phyloP scores from a whole-genome alignment of 805 yeast genomes.

The Kodamaea neixiangensis region DNA sequence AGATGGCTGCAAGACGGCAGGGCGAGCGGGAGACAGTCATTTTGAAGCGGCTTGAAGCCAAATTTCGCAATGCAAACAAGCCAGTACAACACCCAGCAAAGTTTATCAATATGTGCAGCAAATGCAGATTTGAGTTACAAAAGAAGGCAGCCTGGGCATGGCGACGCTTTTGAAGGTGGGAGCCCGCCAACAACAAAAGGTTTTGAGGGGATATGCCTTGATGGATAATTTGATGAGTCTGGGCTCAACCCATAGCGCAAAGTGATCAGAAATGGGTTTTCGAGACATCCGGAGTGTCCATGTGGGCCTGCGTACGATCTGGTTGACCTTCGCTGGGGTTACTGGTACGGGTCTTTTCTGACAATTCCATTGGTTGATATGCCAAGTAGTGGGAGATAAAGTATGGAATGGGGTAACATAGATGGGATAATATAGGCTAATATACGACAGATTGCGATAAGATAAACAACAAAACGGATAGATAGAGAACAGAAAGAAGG shows the following conservation, averaged over 20 bases:
- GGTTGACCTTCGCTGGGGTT: too few species aligned
- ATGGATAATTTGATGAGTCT: neutral
- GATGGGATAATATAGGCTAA: too few species aligned
- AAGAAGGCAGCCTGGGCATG: neutral
- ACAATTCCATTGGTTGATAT: too few species aligned
- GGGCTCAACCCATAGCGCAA: neutral
- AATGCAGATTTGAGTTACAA: neutral
- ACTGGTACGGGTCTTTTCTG: too few species aligned
- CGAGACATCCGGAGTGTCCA: neutral
- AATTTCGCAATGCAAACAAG: neutral
- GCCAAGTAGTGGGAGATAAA: too few species aligned
- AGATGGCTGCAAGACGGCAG: too few species aligned
- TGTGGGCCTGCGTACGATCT: neutral
- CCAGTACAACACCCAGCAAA: neutral
- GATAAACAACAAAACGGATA: too few species aligned
- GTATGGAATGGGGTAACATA: too few species aligned
- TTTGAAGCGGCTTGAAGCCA: too few species aligned
- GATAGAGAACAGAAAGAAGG: too few species aligned
- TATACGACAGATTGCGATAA: too few species aligned
- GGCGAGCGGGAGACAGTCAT: too few species aligned
- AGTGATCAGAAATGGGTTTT: neutral
- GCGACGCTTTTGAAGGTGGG: conserved; percentile 1
- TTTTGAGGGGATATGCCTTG: neutral
- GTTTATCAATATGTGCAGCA: conserved; percentile 3
- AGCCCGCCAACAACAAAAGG: neutral